Percentiles rank a stretch among this genome's conserved stretches.
Evolutionary conservation across 31 red algal genomes (phyloP).

Genomic region (Odonthalia washingtoniensis): DNA sequence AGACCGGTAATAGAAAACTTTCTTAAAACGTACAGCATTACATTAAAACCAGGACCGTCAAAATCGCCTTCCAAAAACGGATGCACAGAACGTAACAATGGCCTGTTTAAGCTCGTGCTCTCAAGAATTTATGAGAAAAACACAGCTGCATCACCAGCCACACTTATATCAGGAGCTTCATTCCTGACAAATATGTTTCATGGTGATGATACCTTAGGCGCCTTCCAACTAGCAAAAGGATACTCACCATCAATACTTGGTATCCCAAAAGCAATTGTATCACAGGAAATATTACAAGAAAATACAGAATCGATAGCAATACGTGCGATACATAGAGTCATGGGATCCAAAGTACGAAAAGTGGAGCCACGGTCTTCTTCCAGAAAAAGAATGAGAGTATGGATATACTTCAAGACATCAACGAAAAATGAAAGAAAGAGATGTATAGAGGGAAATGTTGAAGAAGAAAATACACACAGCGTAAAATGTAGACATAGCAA

Average conservation of each 20-base stretch:
- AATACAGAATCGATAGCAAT: background rate
- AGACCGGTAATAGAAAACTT: background rate
- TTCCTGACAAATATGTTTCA: no score
- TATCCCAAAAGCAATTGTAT: background rate
- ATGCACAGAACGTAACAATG: conserved; percentile 7
- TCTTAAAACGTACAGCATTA: background rate
- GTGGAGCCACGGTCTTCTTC: background rate
- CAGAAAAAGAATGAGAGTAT: background rate
- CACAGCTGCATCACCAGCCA: background rate
- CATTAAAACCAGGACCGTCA: background rate
- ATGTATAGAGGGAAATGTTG: background rate
- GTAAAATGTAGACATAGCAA: background rate
- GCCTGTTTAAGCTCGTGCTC: background rate
- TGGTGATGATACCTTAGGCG: background rate
- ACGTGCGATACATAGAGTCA: background rate
- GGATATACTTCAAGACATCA: background rate
- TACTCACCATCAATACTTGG: background rate
- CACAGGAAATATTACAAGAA: background rate
- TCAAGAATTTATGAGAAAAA: background rate
- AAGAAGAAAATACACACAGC: background rate
- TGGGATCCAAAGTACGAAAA: background rate
- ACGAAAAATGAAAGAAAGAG: background rate
- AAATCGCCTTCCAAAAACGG: conserved; percentile 12
- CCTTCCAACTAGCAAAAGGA: background rate
- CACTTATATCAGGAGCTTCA: background rate